A percentile compares a stretch with the other conserved stretches of the same genome.
Conservation (phyloP, 1,284 basidiomycete species). For the Cronartium quercuum region DNA sequence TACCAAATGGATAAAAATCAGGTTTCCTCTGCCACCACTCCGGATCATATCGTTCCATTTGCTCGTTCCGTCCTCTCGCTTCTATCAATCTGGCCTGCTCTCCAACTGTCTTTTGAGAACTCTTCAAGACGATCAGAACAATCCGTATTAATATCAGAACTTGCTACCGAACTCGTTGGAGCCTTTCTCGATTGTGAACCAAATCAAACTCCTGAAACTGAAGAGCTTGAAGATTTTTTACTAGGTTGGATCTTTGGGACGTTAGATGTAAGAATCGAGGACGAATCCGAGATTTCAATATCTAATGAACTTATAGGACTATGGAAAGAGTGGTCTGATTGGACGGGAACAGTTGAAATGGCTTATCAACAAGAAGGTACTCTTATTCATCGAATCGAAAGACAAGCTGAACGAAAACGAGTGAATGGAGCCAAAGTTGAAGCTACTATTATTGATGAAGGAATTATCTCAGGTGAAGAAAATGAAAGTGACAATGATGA, state of each 20-base stretch:
- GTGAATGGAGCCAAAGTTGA: not conserved
- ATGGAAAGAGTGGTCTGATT: slow-evolving; percentile 14
- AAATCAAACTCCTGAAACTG: not conserved
- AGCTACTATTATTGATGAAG: slow-evolving; percentile 17
- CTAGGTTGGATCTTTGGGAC: slow-evolving; percentile 19
- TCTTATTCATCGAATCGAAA: slow-evolving; percentile 16
- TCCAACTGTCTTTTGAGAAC: slow-evolving; percentile 14
- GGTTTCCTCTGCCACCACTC: not conserved
- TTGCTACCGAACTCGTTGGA: slow-evolving; percentile 15
- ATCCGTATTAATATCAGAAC: not conserved
- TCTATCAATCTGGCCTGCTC: slow-evolving; percentile 22
- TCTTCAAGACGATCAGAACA: not conserved
- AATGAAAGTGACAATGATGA: slow-evolving; percentile 5
- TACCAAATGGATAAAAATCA: too few relatives aligned
- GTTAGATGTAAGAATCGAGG: slow-evolving; percentile 17
- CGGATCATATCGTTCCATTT: slow-evolving; percentile 5
- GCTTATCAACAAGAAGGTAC: not conserved
- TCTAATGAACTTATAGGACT: not conserved
- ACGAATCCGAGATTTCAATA: slow-evolving; percentile 17
- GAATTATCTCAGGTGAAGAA: not conserved
- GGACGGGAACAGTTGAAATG: not conserved
- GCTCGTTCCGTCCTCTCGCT: slow-evolving; percentile 14
- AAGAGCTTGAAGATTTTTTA: slow-evolving; percentile 31
- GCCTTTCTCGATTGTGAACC: slow-evolving; percentile 20
- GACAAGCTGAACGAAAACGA: not conserved